Evolutionary conservation across 495 filamentous ascomycete species (phyloP), one percentile per base, ranked within the genome.

Genomic region (Cercophora scortea): DNA sequence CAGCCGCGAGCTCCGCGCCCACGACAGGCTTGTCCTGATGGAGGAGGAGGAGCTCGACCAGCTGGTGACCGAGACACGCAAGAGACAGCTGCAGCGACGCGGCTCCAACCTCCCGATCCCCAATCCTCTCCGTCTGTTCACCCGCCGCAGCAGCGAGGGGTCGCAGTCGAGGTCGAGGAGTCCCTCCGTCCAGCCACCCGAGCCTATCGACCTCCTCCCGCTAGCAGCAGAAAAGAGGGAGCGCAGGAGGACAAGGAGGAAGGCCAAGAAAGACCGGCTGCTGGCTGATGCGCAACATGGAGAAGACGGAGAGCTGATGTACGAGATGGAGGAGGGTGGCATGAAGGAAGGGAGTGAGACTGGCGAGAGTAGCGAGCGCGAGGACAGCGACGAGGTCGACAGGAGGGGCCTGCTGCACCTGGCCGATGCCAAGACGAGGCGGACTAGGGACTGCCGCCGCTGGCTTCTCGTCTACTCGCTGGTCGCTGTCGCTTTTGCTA

Each of bases 41-140:
- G 88, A 93, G 55, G 91, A 97, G 71, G 90, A 96, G 51, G 90
- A 96, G 62, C 73, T 86, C 44, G 91, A 94, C 60, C 81, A 85
- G 54, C 66, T 96, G 42, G 74, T 96, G 70, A 80, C 38, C 56
- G 72, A 61, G 65, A 72, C 59, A 46, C 71, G 69, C 18, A 63
- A 62, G n/a, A 65, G 68, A 36, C 71, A 75, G 47, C 66, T 77
- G 41, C 67, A 78, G 41, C 75, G 81, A n/a, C 62, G 71, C 47
- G 71, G 69, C 1, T 75, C 72, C 12, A 63, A 58, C 12, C 63
- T 76, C 19, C 71, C 71, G 0, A 59, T 75, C n/a, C 71, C 73
- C 25, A 74, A 72, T 35, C 75, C 73, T 1, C 57, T 81, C 51
- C 61, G 65, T 15, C 50, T 71, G 17, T 52, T 76, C 34, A 47